phyloP scores from a whole-genome alignment of 2,329 filamentous ascomycete genomes.

The Penicillium sp. region DNA sequence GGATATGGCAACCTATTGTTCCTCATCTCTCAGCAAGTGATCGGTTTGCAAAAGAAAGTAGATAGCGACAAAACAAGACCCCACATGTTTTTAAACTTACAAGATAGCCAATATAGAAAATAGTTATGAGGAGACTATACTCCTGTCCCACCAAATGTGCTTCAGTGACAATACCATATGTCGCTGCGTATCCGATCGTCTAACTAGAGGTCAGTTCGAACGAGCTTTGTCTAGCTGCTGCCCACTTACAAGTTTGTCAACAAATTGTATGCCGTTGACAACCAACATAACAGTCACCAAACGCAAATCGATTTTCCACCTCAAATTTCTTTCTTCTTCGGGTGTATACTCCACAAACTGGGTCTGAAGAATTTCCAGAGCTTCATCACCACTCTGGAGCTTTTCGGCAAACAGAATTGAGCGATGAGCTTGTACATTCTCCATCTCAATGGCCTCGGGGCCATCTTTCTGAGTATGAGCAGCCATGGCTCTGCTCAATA shows the following conservation, averaged over 20 bases:
- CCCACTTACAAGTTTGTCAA: not conserved
- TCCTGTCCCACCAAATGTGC: not conserved
- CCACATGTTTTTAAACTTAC: not conserved
- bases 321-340: not conserved
- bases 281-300: not conserved
- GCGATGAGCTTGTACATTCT: not conserved
- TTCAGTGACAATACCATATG: not conserved
- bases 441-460: not conserved
- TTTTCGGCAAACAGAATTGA: slow-evolving; percentile 1
- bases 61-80: no score
- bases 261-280: not conserved
- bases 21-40: no score
- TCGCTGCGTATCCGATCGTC: not conserved
- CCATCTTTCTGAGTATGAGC: not conserved
- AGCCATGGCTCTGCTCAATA: not conserved
- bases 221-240: not conserved
- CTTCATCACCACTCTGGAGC: slow-evolving; percentile 1
- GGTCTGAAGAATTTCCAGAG: not conserved
- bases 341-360: not conserved
- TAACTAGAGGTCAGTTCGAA: not conserved
- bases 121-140: not conserved
- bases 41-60: no score
- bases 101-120: not conserved
- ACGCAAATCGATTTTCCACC: not conserved
- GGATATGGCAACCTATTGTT: not conserved